A percentile compares a stretch with the other conserved stretches of the same genome.
Conservation (phyloP, 2,329 filamentous ascomycete genomes). For the Saccharata proteae region DNA sequence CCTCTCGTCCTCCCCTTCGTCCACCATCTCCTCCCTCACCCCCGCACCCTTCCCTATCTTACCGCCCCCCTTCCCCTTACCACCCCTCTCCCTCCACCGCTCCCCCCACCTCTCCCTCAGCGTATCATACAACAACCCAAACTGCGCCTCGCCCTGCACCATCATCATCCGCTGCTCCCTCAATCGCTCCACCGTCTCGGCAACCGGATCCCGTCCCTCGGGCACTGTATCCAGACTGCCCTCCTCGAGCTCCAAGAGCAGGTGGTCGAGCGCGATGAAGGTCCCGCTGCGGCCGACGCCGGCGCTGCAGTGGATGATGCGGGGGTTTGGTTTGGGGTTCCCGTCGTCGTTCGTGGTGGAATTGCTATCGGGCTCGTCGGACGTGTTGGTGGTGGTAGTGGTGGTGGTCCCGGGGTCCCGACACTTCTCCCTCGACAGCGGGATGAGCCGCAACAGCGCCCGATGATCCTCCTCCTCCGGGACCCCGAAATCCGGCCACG, state of each 20-base stretch:
- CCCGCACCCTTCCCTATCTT: constrained; percentile 13
- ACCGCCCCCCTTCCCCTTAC: too few species aligned
- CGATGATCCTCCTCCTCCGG: constrained; percentile 56
- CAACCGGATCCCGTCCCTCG: constrained; percentile 54
- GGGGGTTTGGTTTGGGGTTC: constrained; percentile 57
- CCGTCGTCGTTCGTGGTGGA: too few species aligned
- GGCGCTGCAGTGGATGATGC: constrained; percentile 63
- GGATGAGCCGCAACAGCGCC: constrained; percentile 58
- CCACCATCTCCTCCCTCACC: constrained; percentile 8
- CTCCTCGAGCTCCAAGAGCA: constrained; percentile 67
- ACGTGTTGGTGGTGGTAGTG: too few species aligned
- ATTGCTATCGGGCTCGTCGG: not conserved
- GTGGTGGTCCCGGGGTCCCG: constrained; percentile 33
- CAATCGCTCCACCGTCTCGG: constrained; percentile 65
- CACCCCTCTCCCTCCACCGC: constrained; percentile 21
- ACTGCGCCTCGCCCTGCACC: constrained; percentile 84
- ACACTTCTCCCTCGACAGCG: constrained; percentile 50
- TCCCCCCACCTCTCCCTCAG: constrained; percentile 63
- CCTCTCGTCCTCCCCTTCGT: too few species aligned
- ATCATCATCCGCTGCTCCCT: constrained; percentile 85
- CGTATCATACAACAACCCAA: constrained; percentile 78
- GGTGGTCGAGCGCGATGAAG: constrained; percentile 90
- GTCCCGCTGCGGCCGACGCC: constrained; percentile 91
- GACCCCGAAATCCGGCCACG: constrained; percentile 85
- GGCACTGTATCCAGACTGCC: constrained; percentile 47